phyloP scores from a whole-genome alignment of 1,284 basidiomycete species.

The Dichomitus squalens region DNA sequence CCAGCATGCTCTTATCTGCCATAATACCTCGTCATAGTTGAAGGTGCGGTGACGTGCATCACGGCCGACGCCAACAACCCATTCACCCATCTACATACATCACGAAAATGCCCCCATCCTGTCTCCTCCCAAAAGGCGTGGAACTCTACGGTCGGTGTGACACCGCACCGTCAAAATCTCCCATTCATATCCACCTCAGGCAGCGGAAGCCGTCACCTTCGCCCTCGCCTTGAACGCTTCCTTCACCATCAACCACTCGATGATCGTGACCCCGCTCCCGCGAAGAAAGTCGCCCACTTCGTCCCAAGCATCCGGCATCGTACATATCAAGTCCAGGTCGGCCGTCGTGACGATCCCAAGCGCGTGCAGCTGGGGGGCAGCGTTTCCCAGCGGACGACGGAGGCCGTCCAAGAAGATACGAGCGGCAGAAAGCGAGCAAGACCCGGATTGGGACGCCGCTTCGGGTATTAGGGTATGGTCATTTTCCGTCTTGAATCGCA shows the following conservation, averaged over 20 bases:
- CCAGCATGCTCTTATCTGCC: too few species aligned
- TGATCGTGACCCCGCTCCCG: conserved; percentile 12
- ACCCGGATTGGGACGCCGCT: not conserved
- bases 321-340: conserved; percentile 17
- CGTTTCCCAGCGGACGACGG: conserved; percentile 16
- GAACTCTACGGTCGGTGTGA: not conserved
- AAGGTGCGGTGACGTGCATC: too few species aligned
- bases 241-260: conserved; percentile 25
- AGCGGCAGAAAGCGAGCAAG: not conserved
- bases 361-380: conserved; percentile 14
- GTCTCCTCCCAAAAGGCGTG: too few species aligned
- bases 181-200: not conserved
- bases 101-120: too few species aligned
- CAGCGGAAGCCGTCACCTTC: not conserved
- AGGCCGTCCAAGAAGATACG: conserved; percentile 13
- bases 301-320: conserved; percentile 20
- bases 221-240: conserved; percentile 17
- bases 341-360: conserved; percentile 17
- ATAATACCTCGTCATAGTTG: too few species aligned
- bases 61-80: too few species aligned
- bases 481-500: conserved; percentile 8
- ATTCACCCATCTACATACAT: too few species aligned
- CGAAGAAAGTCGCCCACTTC: conserved; percentile 17
- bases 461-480: not conserved
- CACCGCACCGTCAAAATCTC: not conserved